These are phyloP conservation scores for Cutaneotrichosporon sp. DNA, from an alignment of 1,284 basidiomycete genomes.

Conservation along the genomic window DNA sequence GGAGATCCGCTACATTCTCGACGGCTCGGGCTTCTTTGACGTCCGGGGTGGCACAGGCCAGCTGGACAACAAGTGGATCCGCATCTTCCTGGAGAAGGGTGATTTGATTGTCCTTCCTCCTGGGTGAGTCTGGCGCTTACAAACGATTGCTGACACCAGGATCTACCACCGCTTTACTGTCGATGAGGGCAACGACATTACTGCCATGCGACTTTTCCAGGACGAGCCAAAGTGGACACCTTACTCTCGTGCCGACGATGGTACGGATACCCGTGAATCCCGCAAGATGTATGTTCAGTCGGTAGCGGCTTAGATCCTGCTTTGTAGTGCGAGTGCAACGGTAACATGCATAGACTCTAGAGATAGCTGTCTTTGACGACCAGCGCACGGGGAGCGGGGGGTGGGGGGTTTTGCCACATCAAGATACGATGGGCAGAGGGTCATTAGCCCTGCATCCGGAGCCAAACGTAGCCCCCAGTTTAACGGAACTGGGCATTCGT, in stretches of 20 bases:
- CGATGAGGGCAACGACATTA: conserved; percentile 63
- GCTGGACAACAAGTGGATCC: conserved; percentile 63
- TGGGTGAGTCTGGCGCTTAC: conserved; percentile 48
- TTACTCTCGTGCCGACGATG: conserved; percentile 59
- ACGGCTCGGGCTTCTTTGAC: conserved; percentile 79
- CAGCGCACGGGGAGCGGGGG: too few relatives aligned
- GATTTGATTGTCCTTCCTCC: conserved; percentile 70
- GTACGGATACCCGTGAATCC: conserved; percentile 59
- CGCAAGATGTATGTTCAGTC: conserved; percentile 59
- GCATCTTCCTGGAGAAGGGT: conserved; percentile 62
- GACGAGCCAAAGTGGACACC: conserved; percentile 84
- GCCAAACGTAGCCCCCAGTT: too few relatives aligned
- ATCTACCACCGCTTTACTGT: conserved; percentile 84
- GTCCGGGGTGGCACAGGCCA: conserved; percentile 55
- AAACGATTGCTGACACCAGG: conserved; percentile 23
- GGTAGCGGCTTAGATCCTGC: conserved; percentile 6
- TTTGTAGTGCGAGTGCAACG: conserved; percentile 55
- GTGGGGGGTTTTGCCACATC: too few relatives aligned
- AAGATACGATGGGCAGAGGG: too few relatives aligned
- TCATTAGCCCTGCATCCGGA: too few relatives aligned
- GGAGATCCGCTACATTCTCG: conserved; percentile 78
- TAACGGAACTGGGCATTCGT: too few relatives aligned
- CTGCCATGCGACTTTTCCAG: conserved; percentile 73
- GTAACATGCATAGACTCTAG: too few relatives aligned
- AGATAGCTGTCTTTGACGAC: too few relatives aligned